phyloP scores from a whole-genome alignment of 1,284 basidiomycete species.

The Wolfiporia cocos region DNA sequence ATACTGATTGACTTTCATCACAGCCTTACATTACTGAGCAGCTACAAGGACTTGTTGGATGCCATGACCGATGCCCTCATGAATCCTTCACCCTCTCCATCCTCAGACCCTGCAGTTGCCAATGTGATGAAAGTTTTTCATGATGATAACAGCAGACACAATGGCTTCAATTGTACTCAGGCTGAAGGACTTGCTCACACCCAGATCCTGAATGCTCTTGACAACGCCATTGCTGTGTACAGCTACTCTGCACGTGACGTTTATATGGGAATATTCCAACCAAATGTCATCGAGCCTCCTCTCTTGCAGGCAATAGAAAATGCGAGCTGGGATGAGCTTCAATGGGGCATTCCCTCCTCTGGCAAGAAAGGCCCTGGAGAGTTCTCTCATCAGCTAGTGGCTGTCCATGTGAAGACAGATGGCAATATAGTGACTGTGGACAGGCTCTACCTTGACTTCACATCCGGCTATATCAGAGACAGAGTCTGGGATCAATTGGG shows the following conservation, averaged over 20 bases:
- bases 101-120: background rate
- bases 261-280: background rate
- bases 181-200: background rate
- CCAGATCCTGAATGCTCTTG: background rate
- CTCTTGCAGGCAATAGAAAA: background rate
- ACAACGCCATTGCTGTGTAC: background rate
- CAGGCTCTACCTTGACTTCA: background rate
- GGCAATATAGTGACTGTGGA: background rate
- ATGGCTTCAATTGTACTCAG: background rate
- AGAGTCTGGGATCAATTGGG: background rate
- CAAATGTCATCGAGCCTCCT: background rate
- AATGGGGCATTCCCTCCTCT: background rate
- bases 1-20: background rate
- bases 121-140: background rate
- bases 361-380: background rate
- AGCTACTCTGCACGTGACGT: background rate
- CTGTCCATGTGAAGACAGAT: background rate
- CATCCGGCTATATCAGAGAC: background rate
- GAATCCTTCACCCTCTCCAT: background rate
- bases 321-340: background rate
- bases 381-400: background rate
- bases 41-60: background rate
- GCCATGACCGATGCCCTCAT: background rate
- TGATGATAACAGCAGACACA: background rate
- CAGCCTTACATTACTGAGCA: background rate